Base-by-base conservation (phyloP, 805 yeast species). In the Barnettozyma vustinii region DNA sequence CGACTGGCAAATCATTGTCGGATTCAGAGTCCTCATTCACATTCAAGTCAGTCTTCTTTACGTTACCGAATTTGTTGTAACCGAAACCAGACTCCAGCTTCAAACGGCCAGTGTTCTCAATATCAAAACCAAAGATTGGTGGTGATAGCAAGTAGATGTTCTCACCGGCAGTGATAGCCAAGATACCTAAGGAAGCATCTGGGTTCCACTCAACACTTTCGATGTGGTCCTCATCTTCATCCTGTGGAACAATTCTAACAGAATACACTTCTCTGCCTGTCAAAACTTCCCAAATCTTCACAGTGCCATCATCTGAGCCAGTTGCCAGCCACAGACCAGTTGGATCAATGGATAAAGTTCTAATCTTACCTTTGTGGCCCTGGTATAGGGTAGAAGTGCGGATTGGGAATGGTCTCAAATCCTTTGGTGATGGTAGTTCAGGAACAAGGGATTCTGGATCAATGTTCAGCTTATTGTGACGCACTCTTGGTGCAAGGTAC, bases 371-470 rank as follows among this genome's bases (percentile, higher is more conserved):
- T 40, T 71, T 70, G 65, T 92, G 99, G 27, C 99, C 99, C 52
- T 75, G 76, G 65, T 80, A 92, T 2, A 81, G 69, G 5, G 96
- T 90, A 3, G 97, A 85, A 57, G 94, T 82, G 62, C 82, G 80
- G 60, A 90, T 87, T 45, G 99, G 99, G 83, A 94, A 94, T 16
- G 99, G 99, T 67, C 96, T 81, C 59, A 94, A 75, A 68, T 94
- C 99, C 68, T 89, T 84, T 51, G 99, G 99, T 20, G 96, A 87
- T 37, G 99, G 99, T 57, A 94, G 77, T 61, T 94, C 96, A 10
- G 99, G 99, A 57, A 94, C 83, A 62, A 94, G 79, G 37, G 96
- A 85, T 56, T 94, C 98, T 8, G 99, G 98, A 61, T 94, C 98
- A 59, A 94, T 89, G 65, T 91, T 85, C 62, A 90, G 76, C 68